These are phyloP conservation scores for Metahyphopichia silvanorum DNA, from an alignment of 805 yeast species.

Conservation along the genomic window DNA sequence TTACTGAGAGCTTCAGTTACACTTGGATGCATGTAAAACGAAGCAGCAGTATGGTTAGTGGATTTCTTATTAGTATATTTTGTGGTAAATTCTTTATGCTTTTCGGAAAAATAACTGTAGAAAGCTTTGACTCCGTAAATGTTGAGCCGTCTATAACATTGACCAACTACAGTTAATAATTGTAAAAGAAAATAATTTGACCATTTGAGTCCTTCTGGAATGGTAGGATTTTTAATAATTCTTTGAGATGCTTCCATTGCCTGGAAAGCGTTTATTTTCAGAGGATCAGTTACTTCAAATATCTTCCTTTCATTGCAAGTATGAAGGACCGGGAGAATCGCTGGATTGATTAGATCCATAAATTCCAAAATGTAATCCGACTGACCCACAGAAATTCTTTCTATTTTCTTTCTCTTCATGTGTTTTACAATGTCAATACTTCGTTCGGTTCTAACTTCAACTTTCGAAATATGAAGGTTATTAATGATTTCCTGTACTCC, in stretches of 20 bases:
- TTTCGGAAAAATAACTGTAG: slow-evolving; percentile 60
- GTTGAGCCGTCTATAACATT: slow-evolving; percentile 61
- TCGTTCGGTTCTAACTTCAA: slow-evolving; percentile 84
- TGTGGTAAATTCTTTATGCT: slow-evolving; percentile 53
- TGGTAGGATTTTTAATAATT: slow-evolving; percentile 47
- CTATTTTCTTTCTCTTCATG: slow-evolving; percentile 65
- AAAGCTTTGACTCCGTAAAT: slow-evolving; percentile 84
- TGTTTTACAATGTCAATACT: slow-evolving; percentile 78
- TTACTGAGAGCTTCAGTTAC: slow-evolving; percentile 42
- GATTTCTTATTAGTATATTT: slow-evolving; percentile 57
- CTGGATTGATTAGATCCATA: slow-evolving; percentile 53
- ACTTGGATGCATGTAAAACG: slow-evolving; percentile 53
- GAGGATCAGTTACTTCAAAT: slow-evolving; percentile 64
- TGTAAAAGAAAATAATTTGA: slow-evolving; percentile 59
- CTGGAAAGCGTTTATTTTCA: slow-evolving; percentile 63
- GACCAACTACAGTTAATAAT: slow-evolving; percentile 69
- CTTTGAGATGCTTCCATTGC: slow-evolving; percentile 68
- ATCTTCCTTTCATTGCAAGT: slow-evolving; percentile 63
- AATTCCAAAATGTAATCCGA: slow-evolving; percentile 55
- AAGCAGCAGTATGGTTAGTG: slow-evolving; percentile 58
- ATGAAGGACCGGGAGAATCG: slow-evolving; percentile 62
- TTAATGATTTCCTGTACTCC: slow-evolving; percentile 83
- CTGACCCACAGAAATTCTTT: slow-evolving; percentile 52
- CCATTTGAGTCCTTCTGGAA: slow-evolving; percentile 76
- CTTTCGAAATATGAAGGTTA: slow-evolving; percentile 67